Evolutionary conservation across 495 filamentous ascomycete species (phyloP).

Genomic region (Parachaetomium inaequale): DNA sequence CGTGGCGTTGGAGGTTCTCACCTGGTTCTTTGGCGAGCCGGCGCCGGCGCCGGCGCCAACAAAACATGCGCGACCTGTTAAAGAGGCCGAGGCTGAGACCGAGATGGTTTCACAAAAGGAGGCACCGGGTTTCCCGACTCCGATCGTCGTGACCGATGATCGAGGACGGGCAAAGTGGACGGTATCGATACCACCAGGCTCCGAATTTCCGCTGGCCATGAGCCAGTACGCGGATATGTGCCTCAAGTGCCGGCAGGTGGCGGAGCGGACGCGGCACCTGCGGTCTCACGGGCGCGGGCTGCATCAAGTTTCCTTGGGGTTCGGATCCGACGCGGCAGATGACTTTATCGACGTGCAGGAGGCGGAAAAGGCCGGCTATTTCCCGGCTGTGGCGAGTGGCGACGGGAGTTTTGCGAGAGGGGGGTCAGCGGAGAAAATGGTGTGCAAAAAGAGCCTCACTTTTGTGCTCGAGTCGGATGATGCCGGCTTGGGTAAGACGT

Average conservation of each 20-base stretch:
- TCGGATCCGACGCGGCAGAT: slow-evolving; percentile 59
- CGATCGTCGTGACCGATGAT: slow-evolving; percentile 56
- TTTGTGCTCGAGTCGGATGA: slow-evolving; percentile 65
- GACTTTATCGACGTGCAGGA: slow-evolving; percentile 66
- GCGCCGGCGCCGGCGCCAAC: slow-evolving; percentile 17
- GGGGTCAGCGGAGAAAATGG: slow-evolving; percentile 35
- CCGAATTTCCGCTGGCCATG: slow-evolving; percentile 56
- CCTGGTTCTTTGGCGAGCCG: slow-evolving; percentile 23
- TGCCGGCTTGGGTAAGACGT: slow-evolving; percentile 62
- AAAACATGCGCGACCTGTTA: slow-evolving; percentile 32
- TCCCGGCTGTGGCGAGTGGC: slow-evolving; percentile 37
- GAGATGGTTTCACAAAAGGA: slow-evolving; percentile 51
- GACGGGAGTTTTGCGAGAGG: slow-evolving; percentile 2
- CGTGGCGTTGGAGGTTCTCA: slow-evolving; percentile 25
- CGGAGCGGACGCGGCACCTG: slow-evolving; percentile 47
- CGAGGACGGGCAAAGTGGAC: slow-evolving; percentile 63
- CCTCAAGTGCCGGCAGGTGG: slow-evolving; percentile 51
- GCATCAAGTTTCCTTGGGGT: slow-evolving; percentile 43
- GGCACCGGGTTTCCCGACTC: slow-evolving; percentile 54
- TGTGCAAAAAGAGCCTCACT: slow-evolving; percentile 65
- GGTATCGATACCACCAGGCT: slow-evolving; percentile 58
- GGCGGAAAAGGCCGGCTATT: slow-evolving; percentile 54
- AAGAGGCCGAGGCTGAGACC: neutral
- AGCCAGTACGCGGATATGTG: slow-evolving; percentile 61
- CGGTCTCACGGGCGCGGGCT: slow-evolving; percentile 37